Base-by-base conservation (phyloP, 202 grass and related monocot species). In the Eragrostis tef region DNA sequence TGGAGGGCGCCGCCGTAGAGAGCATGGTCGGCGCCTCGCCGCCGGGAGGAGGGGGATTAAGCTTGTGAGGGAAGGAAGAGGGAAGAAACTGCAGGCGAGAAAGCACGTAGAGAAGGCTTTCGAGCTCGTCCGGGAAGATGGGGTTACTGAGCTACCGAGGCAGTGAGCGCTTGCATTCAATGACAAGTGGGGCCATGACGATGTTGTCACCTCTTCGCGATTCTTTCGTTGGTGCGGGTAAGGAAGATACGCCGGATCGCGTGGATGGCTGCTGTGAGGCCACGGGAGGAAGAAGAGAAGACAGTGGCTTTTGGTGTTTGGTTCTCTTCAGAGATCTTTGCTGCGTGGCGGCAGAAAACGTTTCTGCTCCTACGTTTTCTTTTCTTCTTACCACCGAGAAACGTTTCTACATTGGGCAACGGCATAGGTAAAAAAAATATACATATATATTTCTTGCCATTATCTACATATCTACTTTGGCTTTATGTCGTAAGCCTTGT, bases 1-100 rank as follows among this genome's bases (percentile, higher is more conserved):
- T 86, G 21, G 83, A 85, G 0, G 73, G 79, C 49, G 73, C 65
- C 25, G 83, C 87, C 42, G 87, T 81, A n/a, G 78, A 86, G 49
- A 89, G 67, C 87, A 89, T 89, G 59, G 67, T 77, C 26, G 64
- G 19, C 45, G 46, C 1, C 78, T 9, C 5, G 3, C 0, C 0
- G 29, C 1, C 29, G 3, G 29, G 29, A 31, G 29, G 29, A 7
- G 2, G 6, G 12, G 15, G 70, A 31, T 6, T 71, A 48, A 78
- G 54, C 52, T 52, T 71, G 53, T 25, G 5, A 27, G 2, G 73
- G 0, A 42, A 21, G 85, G 0, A 65, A 11, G 77, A 54, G 65
- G 0, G 7, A 44, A 50, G 61, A 7, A 44, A 14, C 4, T 41
- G 36, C n/a, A 1, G 85, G 21, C 0, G 44, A 58, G 19, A 34